Base-by-base conservation (phyloP, 352 stramenopile genomes). In the Saprolegnia parasitica region DNA sequence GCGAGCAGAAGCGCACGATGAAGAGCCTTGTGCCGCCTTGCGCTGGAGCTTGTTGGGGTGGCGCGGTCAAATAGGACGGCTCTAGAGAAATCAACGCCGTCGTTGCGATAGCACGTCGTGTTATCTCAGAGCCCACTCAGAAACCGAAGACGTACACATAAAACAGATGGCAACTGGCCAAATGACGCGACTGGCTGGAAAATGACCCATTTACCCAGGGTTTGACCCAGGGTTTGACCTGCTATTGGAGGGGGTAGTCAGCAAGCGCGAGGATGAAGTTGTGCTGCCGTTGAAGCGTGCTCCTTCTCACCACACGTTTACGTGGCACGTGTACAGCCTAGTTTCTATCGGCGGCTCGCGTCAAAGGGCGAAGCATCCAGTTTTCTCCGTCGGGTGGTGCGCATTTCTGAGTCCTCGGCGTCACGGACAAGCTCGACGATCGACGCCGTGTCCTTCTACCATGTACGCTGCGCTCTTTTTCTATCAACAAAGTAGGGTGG, bases 361-460 rank as follows among this genome's bases (percentile, higher is more conserved):
- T 55, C 47, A 55, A 55, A 55, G 47, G 47, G n/a, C n/a, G n/a
- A 55, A 29, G n/a, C 47, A 55, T 55, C 47, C 47, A 55, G 47
- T 55, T 35, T 35, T 35, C 29, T 35, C 29, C 29, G 29, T 35
- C 29, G 29, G 2, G 29, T 35, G 29, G 29, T 35, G 29, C 29
- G 29, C 29, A 35, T 35, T 35, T 35, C 2, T 35, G 29, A 35
- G 29, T 35, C 29, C 29, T 35, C 29, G 29, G 29, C 29, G 5
- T 35, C 29, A 35, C 29, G 29, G 29, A 35, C 29, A 35, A 35
- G 29, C 29, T 35, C 29, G n/a, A 35, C 29, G 29, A 35, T 2
- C 29, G 29, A 35, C 29, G 29, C 29, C 29, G 29, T 6, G 5
- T 35, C 29, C 29, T n/a, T 35, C 29, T 35, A 2, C 2, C 29